A percentile compares a stretch with the other conserved stretches of the same genome.
Conservation (phyloP, 139 green algal species). For the Chlamydomonas eustigma region DNA sequence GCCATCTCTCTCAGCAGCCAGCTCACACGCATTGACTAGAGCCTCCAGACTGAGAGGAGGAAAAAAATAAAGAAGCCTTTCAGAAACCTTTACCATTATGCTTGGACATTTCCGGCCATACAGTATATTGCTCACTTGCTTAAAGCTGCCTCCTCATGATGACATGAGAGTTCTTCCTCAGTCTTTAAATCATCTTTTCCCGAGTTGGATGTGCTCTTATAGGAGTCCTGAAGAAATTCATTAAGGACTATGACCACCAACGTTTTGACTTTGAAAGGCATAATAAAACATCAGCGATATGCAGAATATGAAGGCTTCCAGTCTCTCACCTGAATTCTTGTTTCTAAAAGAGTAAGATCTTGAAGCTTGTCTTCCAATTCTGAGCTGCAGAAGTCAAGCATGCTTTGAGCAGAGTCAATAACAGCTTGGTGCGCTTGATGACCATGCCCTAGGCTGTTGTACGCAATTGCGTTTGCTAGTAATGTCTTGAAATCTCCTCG, state of each 20-base stretch:
- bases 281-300: no score
- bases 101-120: no score
- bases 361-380: not conserved
- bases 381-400: not conserved
- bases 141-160: no score
- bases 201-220: not conserved
- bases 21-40: constrained; percentile 23
- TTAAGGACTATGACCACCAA: no score
- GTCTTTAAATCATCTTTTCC: not conserved
- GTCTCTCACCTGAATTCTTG: not conserved
- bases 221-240: no score
- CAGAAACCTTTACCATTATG: no score
- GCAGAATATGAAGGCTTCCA: no score
- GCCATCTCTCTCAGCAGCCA: constrained; percentile 25
- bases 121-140: no score
- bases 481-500: not conserved
- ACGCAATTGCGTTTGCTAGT: constrained; percentile 18
- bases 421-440: constrained; percentile 17
- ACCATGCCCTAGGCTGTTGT: constrained; percentile 19
- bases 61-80: not conserved
- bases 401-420: constrained; percentile 14
- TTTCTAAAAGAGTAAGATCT: not conserved
- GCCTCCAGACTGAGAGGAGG: constrained; percentile 13
- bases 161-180: no score
- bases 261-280: no score